phyloP scores from a whole-genome alignment of 164 flowering plant genomes.

The Cinnamomum micranthum region DNA sequence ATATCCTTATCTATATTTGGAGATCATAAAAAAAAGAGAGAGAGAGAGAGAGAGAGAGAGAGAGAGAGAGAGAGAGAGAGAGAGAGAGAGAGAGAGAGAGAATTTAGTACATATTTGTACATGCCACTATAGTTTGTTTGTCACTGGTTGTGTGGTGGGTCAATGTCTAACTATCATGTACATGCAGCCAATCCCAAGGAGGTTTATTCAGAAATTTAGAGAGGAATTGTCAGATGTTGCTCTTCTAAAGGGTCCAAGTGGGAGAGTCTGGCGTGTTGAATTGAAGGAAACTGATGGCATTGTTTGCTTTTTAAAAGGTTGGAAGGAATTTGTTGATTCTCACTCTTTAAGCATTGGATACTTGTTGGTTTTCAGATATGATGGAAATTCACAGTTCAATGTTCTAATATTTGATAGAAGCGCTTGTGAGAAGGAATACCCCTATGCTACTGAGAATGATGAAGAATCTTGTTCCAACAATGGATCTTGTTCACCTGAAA shows the following conservation, averaged over 20 bases:
- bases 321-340: conserved; percentile 26
- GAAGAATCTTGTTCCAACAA: not conserved
- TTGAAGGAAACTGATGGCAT: conserved; percentile 7
- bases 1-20: not conserved
- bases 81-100: too few relatives aligned
- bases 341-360: conserved; percentile 24
- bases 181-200: conserved; percentile 9
- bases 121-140: not conserved
- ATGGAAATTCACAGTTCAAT: conserved; percentile 25
- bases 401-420: conserved; percentile 32
- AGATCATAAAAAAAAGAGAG: too few relatives aligned
- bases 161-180: not conserved
- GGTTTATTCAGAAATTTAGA: conserved; percentile 22
- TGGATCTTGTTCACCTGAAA: not conserved
- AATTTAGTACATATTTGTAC: not conserved
- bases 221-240: conserved; percentile 3
- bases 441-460: not conserved
- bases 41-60: too few relatives aligned
- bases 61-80: too few relatives aligned
- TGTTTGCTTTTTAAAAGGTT: conserved; percentile 25
- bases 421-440: conserved; percentile 19
- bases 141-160: not conserved
- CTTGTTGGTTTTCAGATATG: conserved; percentile 30
- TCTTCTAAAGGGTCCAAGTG: not conserved
- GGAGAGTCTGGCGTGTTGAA: conserved; percentile 1